Evolutionary conservation across 1,139 yeast genomes (phyloP).

Genomic region (Hyphopichia fennica): DNA sequence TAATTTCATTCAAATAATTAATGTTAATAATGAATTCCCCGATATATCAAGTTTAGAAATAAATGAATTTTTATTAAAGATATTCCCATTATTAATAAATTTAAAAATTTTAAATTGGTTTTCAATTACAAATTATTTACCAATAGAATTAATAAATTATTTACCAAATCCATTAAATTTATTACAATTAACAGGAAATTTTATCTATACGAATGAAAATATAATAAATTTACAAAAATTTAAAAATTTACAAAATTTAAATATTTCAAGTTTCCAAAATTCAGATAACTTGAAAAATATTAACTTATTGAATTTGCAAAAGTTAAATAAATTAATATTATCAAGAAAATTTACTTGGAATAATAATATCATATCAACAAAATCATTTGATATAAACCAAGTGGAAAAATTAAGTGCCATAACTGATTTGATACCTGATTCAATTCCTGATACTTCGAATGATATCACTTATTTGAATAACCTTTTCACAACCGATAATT

Average conservation of each 20-base stretch:
- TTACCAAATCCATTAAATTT: conserved; percentile 13
- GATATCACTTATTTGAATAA: neutral
- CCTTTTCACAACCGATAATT: neutral
- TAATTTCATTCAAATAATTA: conserved; percentile 13
- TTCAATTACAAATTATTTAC: conserved; percentile 13
- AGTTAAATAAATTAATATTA: conserved; percentile 16
- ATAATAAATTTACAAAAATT: neutral
- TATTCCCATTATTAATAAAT: conserved; percentile 19
- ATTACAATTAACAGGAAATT: conserved; percentile 19
- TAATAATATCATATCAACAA: neutral
- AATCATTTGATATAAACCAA: no score
- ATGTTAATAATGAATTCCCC: conserved; percentile 19
- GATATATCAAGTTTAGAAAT: conserved; percentile 28
- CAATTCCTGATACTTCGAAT: no score
- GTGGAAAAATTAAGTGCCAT: no score
- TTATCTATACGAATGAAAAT: conserved; percentile 1
- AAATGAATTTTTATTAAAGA: conserved; percentile 12
- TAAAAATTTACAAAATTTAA: conserved; percentile 14
- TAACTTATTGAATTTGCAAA: conserved; percentile 13
- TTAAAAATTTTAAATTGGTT: conserved; percentile 25
- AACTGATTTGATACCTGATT: no score
- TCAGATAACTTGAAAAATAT: conserved; percentile 12
- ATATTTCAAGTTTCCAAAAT: conserved; percentile 19
- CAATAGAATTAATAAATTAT: conserved; percentile 12
- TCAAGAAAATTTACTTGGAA: conserved; percentile 7